These are phyloP conservation scores for Colletotrichum australisinense DNA, from an alignment of 2,329 filamentous ascomycete species.

Conservation along the genomic window DNA sequence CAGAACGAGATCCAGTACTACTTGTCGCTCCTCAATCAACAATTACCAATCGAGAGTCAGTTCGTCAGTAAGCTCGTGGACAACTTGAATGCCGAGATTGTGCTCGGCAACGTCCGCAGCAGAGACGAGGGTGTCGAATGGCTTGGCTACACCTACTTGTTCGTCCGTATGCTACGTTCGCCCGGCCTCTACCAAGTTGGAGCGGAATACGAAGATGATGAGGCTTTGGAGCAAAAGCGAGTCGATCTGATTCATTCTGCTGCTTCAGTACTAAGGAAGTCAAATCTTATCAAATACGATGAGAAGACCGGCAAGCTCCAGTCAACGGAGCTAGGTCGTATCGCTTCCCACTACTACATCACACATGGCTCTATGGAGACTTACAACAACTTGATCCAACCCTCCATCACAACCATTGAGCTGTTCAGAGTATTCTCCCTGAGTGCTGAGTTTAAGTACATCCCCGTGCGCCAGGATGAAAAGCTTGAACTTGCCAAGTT, in stretches of 20 bases:
- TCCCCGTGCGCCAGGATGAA: slow-evolving; percentile 96
- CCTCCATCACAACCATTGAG: slow-evolving; percentile 92
- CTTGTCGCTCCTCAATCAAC: slow-evolving; percentile 94
- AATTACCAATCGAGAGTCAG: slow-evolving; percentile 97
- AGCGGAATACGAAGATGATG: slow-evolving; percentile 93
- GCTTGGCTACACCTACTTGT: slow-evolving; percentile 98
- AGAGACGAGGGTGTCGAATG: slow-evolving; percentile 98
- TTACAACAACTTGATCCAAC: slow-evolving; percentile 95
- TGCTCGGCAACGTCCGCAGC: slow-evolving; percentile 90
- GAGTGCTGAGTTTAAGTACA: slow-evolving; percentile 99
- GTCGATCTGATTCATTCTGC: slow-evolving; percentile 98
- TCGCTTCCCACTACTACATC: slow-evolving; percentile 99
- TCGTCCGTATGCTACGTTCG: slow-evolving; percentile 96
- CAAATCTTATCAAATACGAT: slow-evolving; percentile 93
- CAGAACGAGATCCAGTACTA: slow-evolving; percentile 98
- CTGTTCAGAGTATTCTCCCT: slow-evolving; percentile 96
- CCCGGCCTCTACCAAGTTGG: slow-evolving; percentile 96
- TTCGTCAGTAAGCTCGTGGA: slow-evolving; percentile 93
- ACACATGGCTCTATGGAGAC: slow-evolving; percentile 96
- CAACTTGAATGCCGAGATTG: slow-evolving; percentile 95
- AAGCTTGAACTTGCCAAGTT: slow-evolving; percentile 96
- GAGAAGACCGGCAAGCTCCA: slow-evolving; percentile 91
- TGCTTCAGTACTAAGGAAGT: slow-evolving; percentile 86
- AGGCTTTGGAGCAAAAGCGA: slow-evolving; percentile 91
- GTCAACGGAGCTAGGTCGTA: slow-evolving; percentile 92